phyloP scores from a whole-genome alignment of 306 rosid species.

The Quercus parvula region DNA sequence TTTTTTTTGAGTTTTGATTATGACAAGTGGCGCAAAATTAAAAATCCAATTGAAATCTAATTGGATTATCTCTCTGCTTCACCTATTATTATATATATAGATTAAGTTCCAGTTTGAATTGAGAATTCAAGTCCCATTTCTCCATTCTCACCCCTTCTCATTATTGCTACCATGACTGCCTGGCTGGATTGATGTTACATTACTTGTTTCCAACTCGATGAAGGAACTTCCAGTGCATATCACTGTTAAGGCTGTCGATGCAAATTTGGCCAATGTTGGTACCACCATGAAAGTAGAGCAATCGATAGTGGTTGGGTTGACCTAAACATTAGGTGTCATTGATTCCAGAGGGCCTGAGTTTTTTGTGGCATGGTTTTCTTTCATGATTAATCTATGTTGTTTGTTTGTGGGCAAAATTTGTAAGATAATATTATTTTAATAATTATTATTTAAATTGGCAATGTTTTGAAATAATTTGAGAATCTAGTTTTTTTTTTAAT shows the following conservation, averaged over 20 bases:
- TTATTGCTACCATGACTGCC: background rate
- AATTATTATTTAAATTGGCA: too few relatives aligned
- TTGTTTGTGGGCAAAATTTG: background rate
- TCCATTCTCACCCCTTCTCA: background rate
- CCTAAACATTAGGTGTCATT: background rate
- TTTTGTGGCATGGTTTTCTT: background rate
- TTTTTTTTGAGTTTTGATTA: too few relatives aligned
- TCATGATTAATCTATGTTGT: background rate
- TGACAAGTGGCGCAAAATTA: too few relatives aligned
- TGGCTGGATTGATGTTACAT: too few relatives aligned
- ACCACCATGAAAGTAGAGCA: background rate
- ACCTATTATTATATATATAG: too few relatives aligned
- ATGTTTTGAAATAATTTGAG: too few relatives aligned
- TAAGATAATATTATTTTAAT: too few relatives aligned
- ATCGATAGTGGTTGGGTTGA: background rate
- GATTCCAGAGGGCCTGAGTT: background rate
- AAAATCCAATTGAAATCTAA: too few relatives aligned
- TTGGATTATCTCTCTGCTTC: too few relatives aligned
- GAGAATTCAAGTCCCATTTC: background rate
- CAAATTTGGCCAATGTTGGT: background rate
- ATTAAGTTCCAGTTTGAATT: background rate
- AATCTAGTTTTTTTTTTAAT: too few relatives aligned
- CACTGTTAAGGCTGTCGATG: background rate
- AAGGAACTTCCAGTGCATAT: background rate
- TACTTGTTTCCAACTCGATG: background rate